Evolutionary conservation across 257 asterid species (phyloP), one percentile per base, ranked within the genome.

Genomic region (Rhazya stricta): DNA sequence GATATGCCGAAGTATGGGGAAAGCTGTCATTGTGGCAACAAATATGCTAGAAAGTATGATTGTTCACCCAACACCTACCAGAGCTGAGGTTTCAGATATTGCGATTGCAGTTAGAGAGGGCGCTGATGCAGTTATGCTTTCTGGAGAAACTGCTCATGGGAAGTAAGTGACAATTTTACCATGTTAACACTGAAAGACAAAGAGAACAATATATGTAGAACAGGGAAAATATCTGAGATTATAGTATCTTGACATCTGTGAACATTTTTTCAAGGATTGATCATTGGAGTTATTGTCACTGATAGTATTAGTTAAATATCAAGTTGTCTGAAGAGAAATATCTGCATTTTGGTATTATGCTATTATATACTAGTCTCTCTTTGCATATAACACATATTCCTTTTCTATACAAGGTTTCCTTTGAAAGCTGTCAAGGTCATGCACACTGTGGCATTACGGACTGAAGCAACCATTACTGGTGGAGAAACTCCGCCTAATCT

Each of bases 1-100:
- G 77, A 79, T 89, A 43, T 94, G 99, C 69, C 97, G 96, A n/a
- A 94, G 99, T 76, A 94, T 94, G 99, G 96, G 97, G 62, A 94
- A 94, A 86, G 96, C 99, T 54, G 97, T 94, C 62, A 94, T 92
- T 76, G 99, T 94, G 84, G 99, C 99, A 67, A 94, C 99, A 71
- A 92, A 94, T 84, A 94, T 94, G 99, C 93, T 94, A 48, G 99
- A 94, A 82, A 94, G 99, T 89, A 94, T 94, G 99, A 94, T 92
- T 81, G 91, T 89, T 42, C 99, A 94, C 82, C 99, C 99, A 12
- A 92, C 96, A 65, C 99, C 99, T 57, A 94, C 99, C 15, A 88
- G 99, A 73, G 99, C 99, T 74, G 99, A 94, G 87, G 99, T 94
- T 39, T 92, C 99, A 19, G 99, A 94, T 78, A 94, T 94, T 76